Conservation (phyloP, 2,329 filamentous ascomycete genomes). For the Sporothrix brasiliensis region DNA sequence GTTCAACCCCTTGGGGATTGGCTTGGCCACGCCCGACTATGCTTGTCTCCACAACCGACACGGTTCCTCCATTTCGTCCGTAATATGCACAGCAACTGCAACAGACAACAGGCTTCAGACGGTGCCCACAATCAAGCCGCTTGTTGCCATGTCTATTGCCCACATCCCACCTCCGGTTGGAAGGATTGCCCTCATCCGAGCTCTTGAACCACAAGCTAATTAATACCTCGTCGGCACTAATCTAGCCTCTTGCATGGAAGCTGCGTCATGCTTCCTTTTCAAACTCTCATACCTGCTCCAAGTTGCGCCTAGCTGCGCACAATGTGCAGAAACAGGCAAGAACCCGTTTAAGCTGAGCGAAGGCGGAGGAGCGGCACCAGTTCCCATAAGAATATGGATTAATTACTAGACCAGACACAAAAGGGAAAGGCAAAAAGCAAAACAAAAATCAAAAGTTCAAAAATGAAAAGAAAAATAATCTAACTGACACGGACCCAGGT, state of each 20-base stretch:
- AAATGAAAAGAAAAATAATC: neutral
- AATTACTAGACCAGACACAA: neutral
- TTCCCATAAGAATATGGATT: neutral
- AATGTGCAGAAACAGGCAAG: conserved; percentile 1
- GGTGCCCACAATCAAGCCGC: too few species aligned
- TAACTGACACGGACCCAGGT: too few species aligned
- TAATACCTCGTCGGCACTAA: neutral
- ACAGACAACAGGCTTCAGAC: neutral
- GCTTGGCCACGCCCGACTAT: neutral
- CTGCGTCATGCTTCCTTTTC: neutral
- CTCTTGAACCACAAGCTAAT: neutral
- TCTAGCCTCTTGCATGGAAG: conserved; percentile 8
- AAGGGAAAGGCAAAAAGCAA: neutral
- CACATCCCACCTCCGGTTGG: too few species aligned
- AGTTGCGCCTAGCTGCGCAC: neutral
- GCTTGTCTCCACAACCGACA: neutral
- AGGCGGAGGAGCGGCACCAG: neutral
- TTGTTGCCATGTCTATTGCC: neutral
- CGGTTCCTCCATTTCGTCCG: neutral
- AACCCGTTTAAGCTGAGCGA: neutral
- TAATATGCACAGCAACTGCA: neutral
- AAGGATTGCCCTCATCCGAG: neutral
- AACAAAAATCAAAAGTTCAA: neutral
- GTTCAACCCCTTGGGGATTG: neutral
- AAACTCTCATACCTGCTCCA: neutral